Conservation (phyloP, 495 filamentous ascomycete genomes). For the Pyrenula aspistea region DNA sequence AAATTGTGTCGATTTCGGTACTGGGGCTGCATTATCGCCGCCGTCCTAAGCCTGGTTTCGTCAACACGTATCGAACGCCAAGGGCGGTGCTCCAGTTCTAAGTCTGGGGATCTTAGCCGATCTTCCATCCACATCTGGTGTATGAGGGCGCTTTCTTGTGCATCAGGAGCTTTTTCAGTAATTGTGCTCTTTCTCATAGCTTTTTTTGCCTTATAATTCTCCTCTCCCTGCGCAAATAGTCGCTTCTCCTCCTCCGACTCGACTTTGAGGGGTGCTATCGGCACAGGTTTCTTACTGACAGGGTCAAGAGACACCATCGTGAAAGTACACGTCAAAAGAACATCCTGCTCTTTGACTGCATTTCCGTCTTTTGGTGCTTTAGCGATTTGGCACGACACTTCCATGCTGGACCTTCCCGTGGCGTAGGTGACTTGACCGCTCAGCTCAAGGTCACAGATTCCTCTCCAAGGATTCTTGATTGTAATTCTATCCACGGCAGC, state of each 20-base stretch:
- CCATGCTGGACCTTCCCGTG: constrained; percentile 69
- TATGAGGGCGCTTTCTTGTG: constrained; percentile 65
- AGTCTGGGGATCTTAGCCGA: constrained; percentile 47
- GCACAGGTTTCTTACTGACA: constrained; percentile 50
- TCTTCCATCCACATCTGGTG: constrained; percentile 71
- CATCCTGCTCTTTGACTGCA: constrained; percentile 49
- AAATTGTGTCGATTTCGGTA: constrained; percentile 77
- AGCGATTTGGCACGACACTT: constrained; percentile 65
- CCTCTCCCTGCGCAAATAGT: constrained; percentile 57
- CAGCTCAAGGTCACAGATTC: constrained; percentile 71
- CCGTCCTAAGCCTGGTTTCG: constrained; percentile 51
- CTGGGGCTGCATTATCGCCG: constrained; percentile 80
- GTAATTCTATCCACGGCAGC: constrained; percentile 73
- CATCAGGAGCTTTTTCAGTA: constrained; percentile 61
- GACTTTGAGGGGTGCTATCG: constrained; percentile 44
- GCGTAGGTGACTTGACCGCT: constrained; percentile 74
- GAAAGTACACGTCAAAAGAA: constrained; percentile 69
- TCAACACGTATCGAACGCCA: constrained; percentile 56
- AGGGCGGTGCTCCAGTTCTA: constrained; percentile 31
- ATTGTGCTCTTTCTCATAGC: constrained; percentile 49
- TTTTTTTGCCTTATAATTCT: constrained; percentile 66
- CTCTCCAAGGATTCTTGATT: constrained; percentile 58
- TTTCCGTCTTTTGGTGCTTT: constrained; percentile 47
- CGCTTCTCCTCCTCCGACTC: constrained; percentile 62
- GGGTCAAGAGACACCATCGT: constrained; percentile 79